Base-by-base conservation (phyloP, 2,329 filamentous ascomycete species). In the Talaromyces funiculosus region DNA sequence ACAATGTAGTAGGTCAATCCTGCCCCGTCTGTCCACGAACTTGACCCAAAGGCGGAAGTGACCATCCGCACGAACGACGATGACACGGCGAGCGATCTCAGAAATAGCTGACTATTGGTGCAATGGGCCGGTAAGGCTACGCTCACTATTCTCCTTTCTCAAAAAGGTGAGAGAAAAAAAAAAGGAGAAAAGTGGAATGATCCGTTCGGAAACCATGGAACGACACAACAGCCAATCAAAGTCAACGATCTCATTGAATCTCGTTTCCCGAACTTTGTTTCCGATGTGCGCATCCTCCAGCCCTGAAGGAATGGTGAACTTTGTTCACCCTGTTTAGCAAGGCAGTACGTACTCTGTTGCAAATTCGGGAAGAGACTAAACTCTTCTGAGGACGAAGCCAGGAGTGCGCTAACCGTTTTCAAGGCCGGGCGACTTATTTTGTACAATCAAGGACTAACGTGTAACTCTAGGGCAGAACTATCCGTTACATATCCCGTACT, bases 251-350 rank as follows among this genome's bases (percentile, higher is more conserved):
- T 51, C 47, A 51, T 51, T 29, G 35, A 51, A 10, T 51, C 18
- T 51, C 47, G 26, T 51, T 51, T 49, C 45, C 45, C 10, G 47
- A 51, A 51, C 47, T 51, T 51, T 51, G 47, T 51, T 51, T 51
- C 33, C 29, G 26, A 51, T 51, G 45, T 20, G 16, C 1, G 16
- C 40, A 9, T 43, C 40, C 18, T 43, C 10, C 20, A 14, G 18
- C 22, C 29, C 43, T 24, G 29, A n/a, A n/a, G 26, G 9, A 49
- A 16, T 14, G 22, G 0, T 9, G 45, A 29, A 49, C 7, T 49
- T 49, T 49, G 16, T 31, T 49, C n/a, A 12, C 10, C 43, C 29
- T 18, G n/a, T 26, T 3, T 12, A 33, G 12, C 31, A 14, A 8
- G 29, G 14, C n/a, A 33, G 47, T 29, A 35, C 16, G n/a, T n/a